These are phyloP conservation scores for Microthlaspi erraticum DNA, from an alignment of 345 rosid genomes.

Conservation along the genomic window DNA sequence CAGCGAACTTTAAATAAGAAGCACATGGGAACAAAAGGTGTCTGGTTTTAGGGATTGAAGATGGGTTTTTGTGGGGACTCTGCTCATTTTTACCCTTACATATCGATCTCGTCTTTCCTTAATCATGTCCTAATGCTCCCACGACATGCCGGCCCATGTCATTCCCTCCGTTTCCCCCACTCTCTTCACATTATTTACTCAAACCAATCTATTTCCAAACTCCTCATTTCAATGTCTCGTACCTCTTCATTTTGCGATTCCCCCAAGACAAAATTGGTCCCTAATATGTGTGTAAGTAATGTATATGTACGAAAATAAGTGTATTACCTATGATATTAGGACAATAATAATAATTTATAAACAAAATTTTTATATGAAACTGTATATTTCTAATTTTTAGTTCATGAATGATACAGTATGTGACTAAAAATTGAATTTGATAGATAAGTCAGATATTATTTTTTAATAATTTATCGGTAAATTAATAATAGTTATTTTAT, in stretches of 20 bases:
- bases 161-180: constrained; percentile 40
- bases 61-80: constrained; percentile 65
- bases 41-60: constrained; percentile 57
- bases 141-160: constrained; percentile 67
- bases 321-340: too few relatives aligned
- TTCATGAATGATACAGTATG: too few relatives aligned
- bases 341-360: too few relatives aligned
- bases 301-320: too few relatives aligned
- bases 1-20: constrained; percentile 70
- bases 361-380: too few relatives aligned
- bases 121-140: constrained; percentile 71
- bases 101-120: constrained; percentile 58
- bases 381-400: too few relatives aligned
- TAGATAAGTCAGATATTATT: too few relatives aligned
- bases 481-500: too few relatives aligned
- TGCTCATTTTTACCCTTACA: constrained; percentile 68
- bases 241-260: constrained; percentile 17
- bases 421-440: too few relatives aligned
- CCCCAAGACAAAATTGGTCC: not conserved
- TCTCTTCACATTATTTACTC: constrained; percentile 27
- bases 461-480: too few relatives aligned
- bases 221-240: constrained; percentile 40
- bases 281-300: not conserved
- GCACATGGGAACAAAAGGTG: constrained; percentile 90
- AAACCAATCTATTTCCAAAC: constrained; percentile 32